Evolutionary conservation across 257 asterid genomes (phyloP), one percentile per base, ranked within the genome.

Genomic region (Craterostigma plantagineum): DNA sequence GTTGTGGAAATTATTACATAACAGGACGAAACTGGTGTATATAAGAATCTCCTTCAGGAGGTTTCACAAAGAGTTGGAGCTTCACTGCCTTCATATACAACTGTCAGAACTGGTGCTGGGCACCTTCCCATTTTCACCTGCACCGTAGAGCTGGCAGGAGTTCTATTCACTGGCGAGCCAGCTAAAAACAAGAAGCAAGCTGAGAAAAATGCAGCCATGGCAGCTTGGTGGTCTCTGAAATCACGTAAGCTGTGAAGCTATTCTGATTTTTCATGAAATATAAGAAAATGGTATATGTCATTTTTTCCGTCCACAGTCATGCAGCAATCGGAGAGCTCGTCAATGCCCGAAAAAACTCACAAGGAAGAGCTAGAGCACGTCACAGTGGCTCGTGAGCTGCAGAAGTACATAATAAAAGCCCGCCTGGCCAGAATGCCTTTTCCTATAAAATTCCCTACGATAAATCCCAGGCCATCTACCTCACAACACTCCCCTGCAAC

Each of bases 331-430:
- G 95, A 72, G 57, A 63, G 61, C 46, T 65, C 30, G 2, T 23
- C 91, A 14, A 58, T 61, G 10, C 86, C 76, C 27, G 70, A 59
- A 10, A 43, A 4, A 63, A 42, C 42, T 50, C 74, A 62, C 39
- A 79, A 53, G 48, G 99, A 90, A 39, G 94, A 83, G 69, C 94
- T 72, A 54, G 99, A 90, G 74, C 99, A 90, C 34, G 83, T 80
- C 53, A 79, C 78, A 0, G 94, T 79, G 36, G 96, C 94, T 46
- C 83, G 94, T 34, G 96, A 94, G 12, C 66, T 90, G 52, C 91
- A 83, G 58, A 77, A 58, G 70, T 90, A 72, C 58, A 67, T 77
- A 41, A 42, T 63, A 17, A 74, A 68, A 60, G 93, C 90, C 16
- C 75, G 71, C 59, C 40, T 67, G 58, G 81, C 79, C 11, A 72